Evolutionary conservation across 108 stramenopile species (phyloP), one percentile per base, ranked within the genome.

Genomic region (Nitzschia sp.): DNA sequence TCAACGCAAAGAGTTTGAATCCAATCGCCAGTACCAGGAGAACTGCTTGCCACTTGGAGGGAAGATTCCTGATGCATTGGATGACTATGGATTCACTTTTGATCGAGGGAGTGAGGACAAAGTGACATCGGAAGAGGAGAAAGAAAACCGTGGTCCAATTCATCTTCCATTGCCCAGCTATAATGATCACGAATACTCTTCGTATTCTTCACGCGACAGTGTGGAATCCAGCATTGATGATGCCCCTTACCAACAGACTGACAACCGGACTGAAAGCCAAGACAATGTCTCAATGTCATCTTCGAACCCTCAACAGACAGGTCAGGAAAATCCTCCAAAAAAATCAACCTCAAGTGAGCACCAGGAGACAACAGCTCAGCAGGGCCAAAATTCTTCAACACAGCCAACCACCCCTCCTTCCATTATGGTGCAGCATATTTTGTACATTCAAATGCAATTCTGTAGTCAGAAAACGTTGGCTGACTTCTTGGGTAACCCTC

Each of bases 371-470:
- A 48, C 46, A 5, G 6, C 46, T 17, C 14, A 48, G 6, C n/a
- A 17, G 17, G n/a, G 46, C 46, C n/a, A 48, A 17, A 48, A 17
- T 6, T 17, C 46, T 2, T 34, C 29, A 5, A 39, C 17, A 22
- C 14, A 48, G 22, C 54, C 57, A 46, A 21, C 39, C 14, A 41
- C 67, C 57, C 1, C 64, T 15, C 42, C 53, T 34, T 43, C 63
- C 43, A 52, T 38, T 10, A 53, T 53, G 52, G 55, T 40, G 48
- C 65, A 71, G 26, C 88, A 89, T 51, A 87, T 82, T 52, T 75
- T 98, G 25, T 97, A 94, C 80, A 98, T 98, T 66, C 96, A 97
- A 71, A 98, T 98, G 97, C 95, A 97, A 79, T 93, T 93, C 66
- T 98, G 97, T 76, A 71, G 81, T 50, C 88, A 88, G 40, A 83